Evolutionary conservation across 768 basidiomycete genomes (phyloP).

Genomic region (Sporobolomyces roseus): DNA sequence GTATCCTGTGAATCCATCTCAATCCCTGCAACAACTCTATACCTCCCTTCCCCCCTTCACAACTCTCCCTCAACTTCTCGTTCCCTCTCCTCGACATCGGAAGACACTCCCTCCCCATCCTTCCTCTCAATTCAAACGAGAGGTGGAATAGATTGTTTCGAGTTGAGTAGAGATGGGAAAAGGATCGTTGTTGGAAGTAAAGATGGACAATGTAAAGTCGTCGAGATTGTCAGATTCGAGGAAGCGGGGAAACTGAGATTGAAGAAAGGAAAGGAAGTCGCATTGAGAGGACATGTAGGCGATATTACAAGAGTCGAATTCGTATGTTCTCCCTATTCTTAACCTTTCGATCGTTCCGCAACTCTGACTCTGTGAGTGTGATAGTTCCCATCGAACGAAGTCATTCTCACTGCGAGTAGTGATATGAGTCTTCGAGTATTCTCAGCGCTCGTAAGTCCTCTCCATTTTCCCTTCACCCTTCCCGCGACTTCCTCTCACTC

Average conservation of each 20-base stretch:
- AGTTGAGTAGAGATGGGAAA: conserved; percentile 15
- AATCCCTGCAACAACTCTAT: conserved; percentile 55
- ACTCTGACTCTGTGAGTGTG: conserved; percentile 11
- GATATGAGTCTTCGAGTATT: conserved; percentile 67
- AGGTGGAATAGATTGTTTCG: conserved; percentile 23
- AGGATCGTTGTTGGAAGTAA: conserved; percentile 25
- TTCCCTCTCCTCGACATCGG: conserved; percentile 56
- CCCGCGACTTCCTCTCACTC: neutral
- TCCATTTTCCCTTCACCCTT: neutral
- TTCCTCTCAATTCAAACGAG: conserved; percentile 25
- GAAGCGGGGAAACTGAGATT: neutral
- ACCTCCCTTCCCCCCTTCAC: conserved; percentile 51
- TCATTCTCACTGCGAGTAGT: conserved; percentile 64
- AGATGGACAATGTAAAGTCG: conserved; percentile 26
- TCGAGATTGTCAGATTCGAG: conserved; percentile 11
- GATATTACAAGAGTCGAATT: conserved; percentile 48
- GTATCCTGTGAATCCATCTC: conserved; percentile 56
- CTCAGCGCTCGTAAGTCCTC: conserved; percentile 54
- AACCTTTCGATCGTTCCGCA: conserved; percentile 50
- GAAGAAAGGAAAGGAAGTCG: conserved; percentile 20
- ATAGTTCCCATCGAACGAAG: conserved; percentile 69
- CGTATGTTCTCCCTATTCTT: conserved; percentile 47
- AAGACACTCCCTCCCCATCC: conserved; percentile 44
- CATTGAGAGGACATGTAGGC: conserved; percentile 50
- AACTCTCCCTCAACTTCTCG: conserved; percentile 48